Evolutionary conservation across 306 rosid genomes (phyloP).

Genomic region (Quercus ilex): DNA sequence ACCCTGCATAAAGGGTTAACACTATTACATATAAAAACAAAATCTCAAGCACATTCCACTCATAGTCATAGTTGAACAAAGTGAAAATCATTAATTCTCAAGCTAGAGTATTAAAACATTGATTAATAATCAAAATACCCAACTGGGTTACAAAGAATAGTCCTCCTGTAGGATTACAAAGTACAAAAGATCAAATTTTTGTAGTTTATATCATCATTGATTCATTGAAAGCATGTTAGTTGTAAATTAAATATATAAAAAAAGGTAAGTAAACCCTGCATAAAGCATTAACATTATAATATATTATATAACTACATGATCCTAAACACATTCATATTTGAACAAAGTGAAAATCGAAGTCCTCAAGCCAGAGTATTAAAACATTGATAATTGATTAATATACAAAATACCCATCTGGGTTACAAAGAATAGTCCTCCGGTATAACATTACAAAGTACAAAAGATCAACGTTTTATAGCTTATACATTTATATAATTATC

Average conservation of each 20-base stretch:
- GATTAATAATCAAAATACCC: not conserved
- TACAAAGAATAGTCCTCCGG: too few species aligned
- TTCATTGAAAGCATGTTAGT: too few species aligned
- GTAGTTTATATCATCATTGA: too few species aligned
- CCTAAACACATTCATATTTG: not conserved
- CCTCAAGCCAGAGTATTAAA: not conserved
- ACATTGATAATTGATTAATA: not conserved
- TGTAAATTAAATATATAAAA: too few species aligned
- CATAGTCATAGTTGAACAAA: not conserved
- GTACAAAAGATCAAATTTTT: not conserved
- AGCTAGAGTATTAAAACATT: not conserved
- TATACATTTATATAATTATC: too few species aligned
- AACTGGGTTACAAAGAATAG: too few species aligned
- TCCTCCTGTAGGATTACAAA: not conserved
- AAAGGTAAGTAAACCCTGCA: slow-evolving; percentile 14
- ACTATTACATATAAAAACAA: not conserved
- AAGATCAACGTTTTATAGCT: too few species aligned
- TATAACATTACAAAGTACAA: not conserved
- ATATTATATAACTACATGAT: not conserved
- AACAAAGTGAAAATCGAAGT: not conserved
- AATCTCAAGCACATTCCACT: not conserved
- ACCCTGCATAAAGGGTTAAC: slow-evolving; percentile 54
- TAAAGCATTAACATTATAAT: slow-evolving; percentile 7
- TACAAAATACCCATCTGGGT: too few species aligned
- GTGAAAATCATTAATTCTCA: not conserved